phyloP scores from a whole-genome alignment of 2,329 filamentous ascomycete genomes.

The Paramyrothecium sp. region DNA sequence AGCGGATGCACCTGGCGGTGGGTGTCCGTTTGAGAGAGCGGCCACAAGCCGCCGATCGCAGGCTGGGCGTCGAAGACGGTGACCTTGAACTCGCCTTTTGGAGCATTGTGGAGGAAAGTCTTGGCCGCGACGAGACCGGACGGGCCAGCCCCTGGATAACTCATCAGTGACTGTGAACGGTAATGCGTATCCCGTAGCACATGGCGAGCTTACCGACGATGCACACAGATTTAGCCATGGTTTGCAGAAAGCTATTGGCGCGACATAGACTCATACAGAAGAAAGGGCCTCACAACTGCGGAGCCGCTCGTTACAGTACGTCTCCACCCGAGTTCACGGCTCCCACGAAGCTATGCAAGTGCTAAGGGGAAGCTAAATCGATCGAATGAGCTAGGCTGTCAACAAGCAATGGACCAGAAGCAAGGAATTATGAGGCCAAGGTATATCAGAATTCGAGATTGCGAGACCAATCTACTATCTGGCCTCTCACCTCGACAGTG shows the following conservation, averaged over 20 bases:
- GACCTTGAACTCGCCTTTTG: constrained; percentile 58
- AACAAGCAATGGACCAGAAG: no score
- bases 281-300: neutral
- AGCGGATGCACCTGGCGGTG: constrained; percentile 60
- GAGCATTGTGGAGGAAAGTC: constrained; percentile 62
- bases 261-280: constrained; percentile 11
- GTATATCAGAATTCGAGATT: no score
- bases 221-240: constrained; percentile 39
- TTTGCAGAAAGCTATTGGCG: neutral
- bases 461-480: no score
- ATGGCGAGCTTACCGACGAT: constrained; percentile 33
- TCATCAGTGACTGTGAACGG: constrained; percentile 3
- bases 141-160: constrained; percentile 60
- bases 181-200: no score
- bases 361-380: neutral
- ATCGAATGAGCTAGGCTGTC: neutral
- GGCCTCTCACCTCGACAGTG: no score
- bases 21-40: constrained; percentile 46
- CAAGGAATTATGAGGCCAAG: no score
- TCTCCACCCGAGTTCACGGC: neutral
- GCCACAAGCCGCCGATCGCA: constrained; percentile 78
- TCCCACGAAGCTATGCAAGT: neutral
- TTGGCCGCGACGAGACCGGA: constrained; percentile 71
- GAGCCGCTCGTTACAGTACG: neutral
- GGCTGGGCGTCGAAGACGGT: constrained; percentile 67